Evolutionary conservation across 371 early-diverging fungal genomes (phyloP), one percentile per base, ranked within the genome.

Genomic region (Zopfochytrium polystomum): DNA sequence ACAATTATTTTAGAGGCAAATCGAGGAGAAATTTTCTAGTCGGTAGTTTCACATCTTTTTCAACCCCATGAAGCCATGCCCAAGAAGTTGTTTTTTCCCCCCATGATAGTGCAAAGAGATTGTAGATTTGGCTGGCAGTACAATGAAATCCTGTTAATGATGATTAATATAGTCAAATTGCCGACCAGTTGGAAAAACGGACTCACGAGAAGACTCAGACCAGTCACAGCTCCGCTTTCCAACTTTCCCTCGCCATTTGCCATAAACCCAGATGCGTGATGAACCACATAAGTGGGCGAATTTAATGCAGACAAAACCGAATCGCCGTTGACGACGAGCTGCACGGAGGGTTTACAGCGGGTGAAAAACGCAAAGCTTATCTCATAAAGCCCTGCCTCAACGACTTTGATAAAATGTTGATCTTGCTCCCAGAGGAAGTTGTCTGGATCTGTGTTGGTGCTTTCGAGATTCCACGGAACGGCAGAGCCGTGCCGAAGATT

Each of bases 271-370:
- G 65, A 62, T 23, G 65, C 54, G 46, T 72, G 73, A 34, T 72
- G 70, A 6, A 77, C 78, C 5, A 70, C 68, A 53, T 73, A 78
- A 13, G 71, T 62, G n/a, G 80, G 74, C 18, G 76, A 60, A 49
- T 79, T 72, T 56, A 79, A 66, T 11, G 77, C 77, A 3, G 74
- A 74, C 52, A 79, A 32, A 23, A 79, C 80, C 25, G 72, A 67
- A 50, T 79, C 80, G 26, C 76, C 77, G 54, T 79, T 77, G 29
- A 79, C 70, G 1, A 77, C 67, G 2, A 79, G 50, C 63, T 77
- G 75, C 30, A 79, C 63, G 5, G 73, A 69, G 42, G 77, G 77
- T 46, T 65, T 64, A 18, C 38, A 18, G 50, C 50, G 33, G 27
- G 47, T 18, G 60, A 77, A 79, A 52, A 79, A 71, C 3, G 71